Base-by-base conservation (phyloP, 225 moss, liverwort and hornwort genomes). In the Bryoerythrophyllum caledonicum region DNA sequence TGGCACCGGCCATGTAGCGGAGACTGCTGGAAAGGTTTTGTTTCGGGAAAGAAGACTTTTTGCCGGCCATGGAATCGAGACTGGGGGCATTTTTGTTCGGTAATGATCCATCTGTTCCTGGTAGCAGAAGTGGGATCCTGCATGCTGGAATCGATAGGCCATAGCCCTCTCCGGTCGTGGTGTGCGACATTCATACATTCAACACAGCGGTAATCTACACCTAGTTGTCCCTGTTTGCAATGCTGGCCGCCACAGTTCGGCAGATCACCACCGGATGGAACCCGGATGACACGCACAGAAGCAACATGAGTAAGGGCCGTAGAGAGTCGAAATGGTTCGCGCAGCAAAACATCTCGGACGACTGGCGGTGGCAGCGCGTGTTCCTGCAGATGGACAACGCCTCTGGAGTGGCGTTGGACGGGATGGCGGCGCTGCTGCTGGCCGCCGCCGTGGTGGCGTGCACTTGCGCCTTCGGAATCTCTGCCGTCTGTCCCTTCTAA, bases 21-120 rank as follows among this genome's bases (percentile, higher is more conserved):
- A 32, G 32, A 32, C 30, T 30, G 30, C 30, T n/a, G n/a, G n/a
- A n/a, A n/a, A n/a, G 30, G 30, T 2, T 4, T 30, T 30, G 30
- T 30, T 30, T 30, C 2, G 2, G 30, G 30, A 30, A 30, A n/a
- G n/a, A n/a, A n/a, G n/a, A n/a, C n/a, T 37, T 5, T 37, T 6
- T 38, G 37, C 37, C 37, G 52, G 52, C 54, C 56, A 23, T 78
- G 65, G 70, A 75, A 67, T 20, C 48, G 63, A 5, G 66, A 81
- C 11, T 81, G 85, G 81, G 85, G 67, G 16, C 78, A 85, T 30
- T 85, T 81, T 35, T 2, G 63, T 34, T 71, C 80, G 6, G 80
- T 80, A 20, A 61, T 63, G 14, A 63, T 79, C 15, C 80, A 84
- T 26, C 59, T 84, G 10, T 13, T 23, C 7, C 34, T 77, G 1